Base-by-base conservation (phyloP, 192 early-diverging fungal genomes). In the Ambispora gerdemannii region DNA sequence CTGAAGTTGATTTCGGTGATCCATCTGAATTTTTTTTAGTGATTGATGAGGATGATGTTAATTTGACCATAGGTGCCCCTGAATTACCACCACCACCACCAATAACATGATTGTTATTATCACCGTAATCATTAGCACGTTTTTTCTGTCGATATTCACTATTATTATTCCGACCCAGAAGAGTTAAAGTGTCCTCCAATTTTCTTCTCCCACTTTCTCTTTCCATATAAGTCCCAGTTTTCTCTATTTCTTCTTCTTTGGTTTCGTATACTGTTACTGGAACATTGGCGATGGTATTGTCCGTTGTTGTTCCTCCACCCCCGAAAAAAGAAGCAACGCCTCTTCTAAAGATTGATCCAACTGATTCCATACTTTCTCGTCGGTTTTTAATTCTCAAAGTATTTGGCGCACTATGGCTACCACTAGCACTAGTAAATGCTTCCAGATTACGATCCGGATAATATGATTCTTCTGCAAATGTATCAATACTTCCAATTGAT, bases 401-500 rank as follows among this genome's bases (percentile, higher is more conserved):
- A 43, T 38, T 70, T 32, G 55, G 36, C 15, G 38, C 13, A 32
- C 55, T 20, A 43, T 43, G 38, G 15, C 31, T 67, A 24, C 27
- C 13, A 32, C 55, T 20, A 43, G 6, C 7, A 43, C 31, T 67
- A 24, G 30, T 35, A 31, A 36, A 70, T 24, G 68, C 17, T 8
- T 70, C 68, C 15, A 43, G 4, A 70, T 70, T 70, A 22, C 56
- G 68, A 30, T 70, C 68, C 11, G 52, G 24, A 32, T 33, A 70
- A 50, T 70, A 70, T 22, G 53, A 35, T 31, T 70, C 68, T 25
- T 70, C 68, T n/a, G 68, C 55, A 59, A 70, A 70, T 17, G 68
- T 70, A 49, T 70, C 68, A 60, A 70, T 70, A 49, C 68, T 70
- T 27, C 56, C 68, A 60, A 70, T 34, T 24, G 68, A 70, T 31